These are phyloP conservation scores for Pythium insidiosum DNA, from an alignment of 352 stramenopile species.

Conservation along the genomic window DNA sequence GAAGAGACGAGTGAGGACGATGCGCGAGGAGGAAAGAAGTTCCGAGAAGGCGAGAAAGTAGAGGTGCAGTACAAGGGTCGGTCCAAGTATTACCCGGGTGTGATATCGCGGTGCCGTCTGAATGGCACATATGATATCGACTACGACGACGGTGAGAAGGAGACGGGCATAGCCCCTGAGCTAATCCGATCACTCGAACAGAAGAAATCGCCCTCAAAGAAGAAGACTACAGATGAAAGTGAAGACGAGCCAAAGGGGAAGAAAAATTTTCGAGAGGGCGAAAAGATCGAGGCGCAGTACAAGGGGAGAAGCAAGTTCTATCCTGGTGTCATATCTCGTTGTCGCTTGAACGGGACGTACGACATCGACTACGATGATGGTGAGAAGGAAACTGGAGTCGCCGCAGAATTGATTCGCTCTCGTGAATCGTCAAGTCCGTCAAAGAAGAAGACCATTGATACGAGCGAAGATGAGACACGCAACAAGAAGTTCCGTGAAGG, in stretches of 20 bases:
- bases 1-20: no score
- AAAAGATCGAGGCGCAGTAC: slow-evolving; percentile 50
- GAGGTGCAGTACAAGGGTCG: no score
- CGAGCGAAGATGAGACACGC: slow-evolving; percentile 1
- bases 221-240: slow-evolving; percentile 25
- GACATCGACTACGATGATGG: slow-evolving; percentile 67
- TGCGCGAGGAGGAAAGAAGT: no score
- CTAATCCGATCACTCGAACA: slow-evolving; percentile 31
- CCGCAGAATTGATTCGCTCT: slow-evolving; percentile 7
- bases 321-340: slow-evolving; percentile 35
- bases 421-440: slow-evolving; percentile 16
- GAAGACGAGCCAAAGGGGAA: slow-evolving; percentile 35
- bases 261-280: slow-evolving; percentile 21
- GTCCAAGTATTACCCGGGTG: no score
- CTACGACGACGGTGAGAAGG: slow-evolving; percentile 50
- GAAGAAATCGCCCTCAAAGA: slow-evolving; percentile 21
- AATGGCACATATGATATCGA: slow-evolving; percentile 70
- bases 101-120: slow-evolving; percentile 18
- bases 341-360: slow-evolving; percentile 40
- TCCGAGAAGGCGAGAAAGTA: no score
- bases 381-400: slow-evolving; percentile 37
- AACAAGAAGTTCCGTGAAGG: slow-evolving; percentile 18
- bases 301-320: slow-evolving; percentile 55
- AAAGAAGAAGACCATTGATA: slow-evolving; percentile 60
- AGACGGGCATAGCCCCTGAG: slow-evolving; percentile 20